phyloP scores from a whole-genome alignment of 768 basidiomycete species.

The Mycena maculata region DNA sequence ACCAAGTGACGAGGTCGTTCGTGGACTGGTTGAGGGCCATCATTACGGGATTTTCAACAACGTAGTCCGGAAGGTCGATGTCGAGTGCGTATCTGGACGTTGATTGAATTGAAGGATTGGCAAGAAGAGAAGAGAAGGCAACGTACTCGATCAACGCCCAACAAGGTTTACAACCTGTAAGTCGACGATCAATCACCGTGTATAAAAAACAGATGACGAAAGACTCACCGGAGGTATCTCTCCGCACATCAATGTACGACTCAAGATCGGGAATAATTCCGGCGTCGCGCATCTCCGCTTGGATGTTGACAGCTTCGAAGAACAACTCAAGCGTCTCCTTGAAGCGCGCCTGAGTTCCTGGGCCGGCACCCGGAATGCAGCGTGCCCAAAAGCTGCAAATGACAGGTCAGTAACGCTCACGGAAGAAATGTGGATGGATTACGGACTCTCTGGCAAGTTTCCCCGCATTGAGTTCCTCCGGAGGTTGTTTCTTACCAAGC shows the following conservation, averaged over 20 bases:
- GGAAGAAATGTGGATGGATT: slow-evolving; percentile 17
- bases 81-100: slow-evolving; percentile 66
- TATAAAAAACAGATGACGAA: slow-evolving; percentile 33
- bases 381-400: slow-evolving; percentile 73
- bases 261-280: slow-evolving; percentile 74
- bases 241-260: slow-evolving; percentile 75
- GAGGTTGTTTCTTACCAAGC: slow-evolving; percentile 50
- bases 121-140: slow-evolving; percentile 13
- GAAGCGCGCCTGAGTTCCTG: slow-evolving; percentile 74
- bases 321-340: slow-evolving; percentile 75
- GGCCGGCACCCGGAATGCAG: slow-evolving; percentile 64
- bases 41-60: slow-evolving; percentile 74
- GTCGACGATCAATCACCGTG: slow-evolving; percentile 26
- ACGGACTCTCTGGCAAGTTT: slow-evolving; percentile 78
- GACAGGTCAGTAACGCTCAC: slow-evolving; percentile 13
- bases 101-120: slow-evolving; percentile 13
- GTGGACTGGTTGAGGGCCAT: slow-evolving; percentile 71
- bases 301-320: slow-evolving; percentile 74
- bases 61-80: slow-evolving; percentile 77
- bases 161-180: slow-evolving; percentile 71
- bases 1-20: slow-evolving; percentile 87
- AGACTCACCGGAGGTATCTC: slow-evolving; percentile 74
- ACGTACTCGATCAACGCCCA: slow-evolving; percentile 80
- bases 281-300: slow-evolving; percentile 67
- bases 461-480: slow-evolving; percentile 64